phyloP scores from a whole-genome alignment of 2,329 filamentous ascomycete species.

The Rhynchosporium secalis region DNA sequence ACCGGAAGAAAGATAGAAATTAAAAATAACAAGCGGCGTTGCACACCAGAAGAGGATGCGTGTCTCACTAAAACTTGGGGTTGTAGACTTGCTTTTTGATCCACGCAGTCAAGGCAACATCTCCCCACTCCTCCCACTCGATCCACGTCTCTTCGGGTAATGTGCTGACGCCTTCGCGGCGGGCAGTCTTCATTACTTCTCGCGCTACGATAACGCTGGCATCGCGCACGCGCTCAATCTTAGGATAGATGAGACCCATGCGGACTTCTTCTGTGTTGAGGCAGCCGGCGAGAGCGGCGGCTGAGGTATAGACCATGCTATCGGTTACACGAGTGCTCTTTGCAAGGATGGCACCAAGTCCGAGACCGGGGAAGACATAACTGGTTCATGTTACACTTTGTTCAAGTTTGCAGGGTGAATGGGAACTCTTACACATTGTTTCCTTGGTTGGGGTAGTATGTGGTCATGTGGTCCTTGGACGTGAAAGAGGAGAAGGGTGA shows the following conservation, averaged over 20 bases:
- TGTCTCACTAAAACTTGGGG: conserved; percentile 43
- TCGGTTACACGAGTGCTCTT: conserved; percentile 87
- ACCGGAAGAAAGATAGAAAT: neutral
- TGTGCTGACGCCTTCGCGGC: conserved; percentile 73
- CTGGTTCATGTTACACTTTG: conserved; percentile 65
- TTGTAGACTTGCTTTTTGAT: conserved; percentile 64
- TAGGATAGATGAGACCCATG: conserved; percentile 85
- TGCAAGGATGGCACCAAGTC: conserved; percentile 87
- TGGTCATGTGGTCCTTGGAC: conserved; percentile 63
- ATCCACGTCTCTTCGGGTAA: conserved; percentile 69
- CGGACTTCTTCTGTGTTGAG: conserved; percentile 80
- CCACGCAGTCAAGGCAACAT: conserved; percentile 59
- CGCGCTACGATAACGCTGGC: conserved; percentile 84
- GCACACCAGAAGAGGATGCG: neutral
- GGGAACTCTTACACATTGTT: conserved; percentile 71
- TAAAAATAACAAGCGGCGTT: neutral
- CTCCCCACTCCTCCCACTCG: conserved; percentile 72
- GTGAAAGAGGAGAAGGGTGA: conserved; percentile 81
- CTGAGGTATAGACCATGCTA: conserved; percentile 95
- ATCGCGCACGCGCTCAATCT: conserved; percentile 87
- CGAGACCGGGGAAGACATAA: conserved; percentile 96
- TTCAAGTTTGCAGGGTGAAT: neutral
- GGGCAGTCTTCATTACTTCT: conserved; percentile 90
- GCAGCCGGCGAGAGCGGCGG: conserved; percentile 74
- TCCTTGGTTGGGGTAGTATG: conserved; percentile 78